Conservation (phyloP, 208 protist genomes). For the Leishmania turanica region DNA sequence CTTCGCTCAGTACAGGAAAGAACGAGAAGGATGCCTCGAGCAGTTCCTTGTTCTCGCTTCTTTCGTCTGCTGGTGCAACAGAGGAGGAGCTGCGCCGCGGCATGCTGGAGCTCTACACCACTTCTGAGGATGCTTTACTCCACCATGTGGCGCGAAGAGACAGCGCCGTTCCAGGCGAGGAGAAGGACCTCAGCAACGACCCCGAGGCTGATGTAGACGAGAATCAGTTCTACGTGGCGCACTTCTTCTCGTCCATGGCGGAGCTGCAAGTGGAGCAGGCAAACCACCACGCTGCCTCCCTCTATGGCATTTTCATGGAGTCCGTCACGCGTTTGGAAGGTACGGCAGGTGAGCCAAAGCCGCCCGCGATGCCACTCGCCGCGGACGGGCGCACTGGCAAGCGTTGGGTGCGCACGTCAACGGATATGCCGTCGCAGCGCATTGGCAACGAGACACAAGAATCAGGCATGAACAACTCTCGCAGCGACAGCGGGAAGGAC, state of each 20-base stretch:
- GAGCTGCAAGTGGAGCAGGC: constrained; percentile 37
- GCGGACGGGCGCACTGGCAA: not conserved
- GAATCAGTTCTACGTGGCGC: constrained; percentile 22
- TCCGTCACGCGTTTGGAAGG: constrained; percentile 36
- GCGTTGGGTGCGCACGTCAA: not conserved
- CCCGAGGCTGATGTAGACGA: constrained; percentile 3
- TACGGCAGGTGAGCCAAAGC: not conserved
- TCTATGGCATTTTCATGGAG: constrained; percentile 40
- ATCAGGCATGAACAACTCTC: not conserved
- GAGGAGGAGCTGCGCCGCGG: not conserved
- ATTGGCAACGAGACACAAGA: not conserved
- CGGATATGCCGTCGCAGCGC: not conserved
- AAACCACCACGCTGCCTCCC: constrained; percentile 20
- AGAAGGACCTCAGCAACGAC: constrained; percentile 1
- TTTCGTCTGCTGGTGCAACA: not conserved
- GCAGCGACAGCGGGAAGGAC: constrained; percentile 8
- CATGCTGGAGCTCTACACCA: constrained; percentile 9
- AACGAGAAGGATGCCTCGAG: not conserved
- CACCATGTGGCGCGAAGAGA: constrained; percentile 6
- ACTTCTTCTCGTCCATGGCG: constrained; percentile 41
- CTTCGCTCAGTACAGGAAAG: too few relatives aligned
- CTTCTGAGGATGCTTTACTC: constrained; percentile 39
- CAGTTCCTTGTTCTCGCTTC: not conserved
- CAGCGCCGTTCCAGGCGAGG: not conserved
- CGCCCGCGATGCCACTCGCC: not conserved